These are phyloP conservation scores for Pelargonium australe DNA, from an alignment of 441 rosid species.

Conservation along the genomic window DNA sequence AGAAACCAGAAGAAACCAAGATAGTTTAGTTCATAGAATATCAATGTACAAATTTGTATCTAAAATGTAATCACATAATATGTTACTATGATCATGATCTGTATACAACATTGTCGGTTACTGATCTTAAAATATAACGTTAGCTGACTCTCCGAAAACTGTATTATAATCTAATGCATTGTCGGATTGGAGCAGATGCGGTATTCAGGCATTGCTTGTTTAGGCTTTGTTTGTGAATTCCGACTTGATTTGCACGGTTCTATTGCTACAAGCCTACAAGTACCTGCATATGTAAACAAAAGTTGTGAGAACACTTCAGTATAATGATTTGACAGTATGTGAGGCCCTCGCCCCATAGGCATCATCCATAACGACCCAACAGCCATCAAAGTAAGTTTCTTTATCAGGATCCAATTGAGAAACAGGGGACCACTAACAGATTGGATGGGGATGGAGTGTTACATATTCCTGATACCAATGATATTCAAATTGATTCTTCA, in stretches of 20 bases:
- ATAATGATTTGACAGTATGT: not conserved
- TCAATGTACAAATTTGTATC: not conserved
- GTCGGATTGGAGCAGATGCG: not conserved
- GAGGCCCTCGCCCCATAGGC: not conserved
- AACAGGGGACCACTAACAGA: constrained; percentile 7
- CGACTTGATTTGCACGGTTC: not conserved
- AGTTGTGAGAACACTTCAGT: not conserved
- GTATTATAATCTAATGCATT: not conserved
- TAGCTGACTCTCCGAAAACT: not conserved
- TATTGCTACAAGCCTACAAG: not conserved
- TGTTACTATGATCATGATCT: no score
- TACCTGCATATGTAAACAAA: not conserved
- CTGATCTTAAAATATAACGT: not conserved
- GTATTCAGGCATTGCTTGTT: not conserved
- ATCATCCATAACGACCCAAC: constrained; percentile 8
- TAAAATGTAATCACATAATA: not conserved
- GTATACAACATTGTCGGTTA: not conserved
- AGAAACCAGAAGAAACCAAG: not conserved
- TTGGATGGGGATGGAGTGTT: constrained; percentile 3
- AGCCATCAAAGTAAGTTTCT: constrained; percentile 6
- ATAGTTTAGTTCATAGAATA: no score
- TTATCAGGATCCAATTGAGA: constrained; percentile 1
- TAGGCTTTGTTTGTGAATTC: not conserved
- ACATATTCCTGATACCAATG: not conserved
- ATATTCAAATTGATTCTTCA: not conserved